Conservation (phyloP, 2,329 filamentous ascomycete species). For the Xylariaceae sp. region DNA sequence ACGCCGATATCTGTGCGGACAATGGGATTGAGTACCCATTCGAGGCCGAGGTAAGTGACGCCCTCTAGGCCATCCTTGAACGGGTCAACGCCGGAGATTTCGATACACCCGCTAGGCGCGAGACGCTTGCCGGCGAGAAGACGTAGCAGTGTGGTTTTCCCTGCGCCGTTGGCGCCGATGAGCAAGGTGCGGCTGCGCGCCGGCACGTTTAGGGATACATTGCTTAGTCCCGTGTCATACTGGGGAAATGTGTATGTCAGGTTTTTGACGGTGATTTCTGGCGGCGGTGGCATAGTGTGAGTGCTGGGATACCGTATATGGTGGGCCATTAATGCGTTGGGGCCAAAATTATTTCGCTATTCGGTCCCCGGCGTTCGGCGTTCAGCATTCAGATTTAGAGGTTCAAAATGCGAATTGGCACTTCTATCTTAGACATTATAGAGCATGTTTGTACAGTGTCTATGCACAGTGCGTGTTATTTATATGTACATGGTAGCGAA, state of each 20-base stretch:
- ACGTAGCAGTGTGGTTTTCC: constrained; percentile 93
- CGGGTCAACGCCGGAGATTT: constrained; percentile 77
- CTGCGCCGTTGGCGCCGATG: constrained; percentile 94
- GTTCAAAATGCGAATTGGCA: too few relatives aligned
- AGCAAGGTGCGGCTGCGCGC: constrained; percentile 80
- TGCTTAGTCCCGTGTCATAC: constrained; percentile 68
- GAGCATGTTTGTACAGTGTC: too few relatives aligned
- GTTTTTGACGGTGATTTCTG: constrained; percentile 61
- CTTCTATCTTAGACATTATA: too few relatives aligned
- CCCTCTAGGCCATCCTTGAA: constrained; percentile 88
- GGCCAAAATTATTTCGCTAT: constrained; percentile 11
- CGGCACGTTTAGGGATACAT: constrained; percentile 72
- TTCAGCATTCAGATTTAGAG: too few relatives aligned
- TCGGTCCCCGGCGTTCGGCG: neutral
- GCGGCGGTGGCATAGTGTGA: constrained; percentile 15
- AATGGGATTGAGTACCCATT: constrained; percentile 97
- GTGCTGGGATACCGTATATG: neutral
- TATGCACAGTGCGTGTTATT: too few relatives aligned
- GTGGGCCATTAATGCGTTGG: neutral
- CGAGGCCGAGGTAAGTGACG: constrained; percentile 92
- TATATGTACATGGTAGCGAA: too few relatives aligned
- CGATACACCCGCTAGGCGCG: constrained; percentile 68
- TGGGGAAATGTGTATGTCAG: constrained; percentile 89
- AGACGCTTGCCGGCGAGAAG: constrained; percentile 93
- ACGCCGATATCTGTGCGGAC: constrained; percentile 94